Base-by-base conservation (phyloP, 1,284 basidiomycete species). In the Naganishia sp. region DNA sequence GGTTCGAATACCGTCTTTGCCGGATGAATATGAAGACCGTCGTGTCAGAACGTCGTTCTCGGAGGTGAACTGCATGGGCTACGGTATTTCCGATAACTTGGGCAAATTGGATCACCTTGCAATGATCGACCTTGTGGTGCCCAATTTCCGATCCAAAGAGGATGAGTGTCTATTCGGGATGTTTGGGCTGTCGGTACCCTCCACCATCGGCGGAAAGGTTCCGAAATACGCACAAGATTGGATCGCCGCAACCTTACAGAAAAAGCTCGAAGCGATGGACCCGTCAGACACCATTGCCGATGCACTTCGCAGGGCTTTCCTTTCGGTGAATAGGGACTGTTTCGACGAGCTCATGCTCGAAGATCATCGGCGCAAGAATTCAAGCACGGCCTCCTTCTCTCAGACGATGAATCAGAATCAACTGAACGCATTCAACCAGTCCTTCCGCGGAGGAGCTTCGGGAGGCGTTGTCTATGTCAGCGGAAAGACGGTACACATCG, bases 61-160 rank as follows among this genome's bases (percentile, higher is more conserved):
- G 2, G 90, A 92, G 62, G 88, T 98, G 69, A 92, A 92, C 80
- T 87, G 87, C 67, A 93, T 99, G 92, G 88, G 89, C 18, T 99
- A 99, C 74, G 96, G 95, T 11, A 96, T 99, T 67, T 91, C 95
- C 0, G 95, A 99, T 76, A 91, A 90, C n/a, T 82, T 99, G 43
- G 93, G 94, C 41, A 83, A 83, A 67, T 72, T 76, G 61, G 89
- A 91, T 58, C 85, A 87, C 61, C 84, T 98, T 47, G 90, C 87
- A 62, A 93, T 96, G 87, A 86, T 96, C 71, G 95, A 99, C 77
- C 84, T 98, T 25, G 94, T 95, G 6, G 86, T 93, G n/a, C 89
- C 90, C 23, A 85, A 90, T 70, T 97, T 95, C 81, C 86, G 90
- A 10, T 88, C 86, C 42, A 82, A 83, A 65, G 84, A 86, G 52